Base-by-base conservation (phyloP, 495 filamentous ascomycete genomes). In the Aspergillus hancockii region DNA sequence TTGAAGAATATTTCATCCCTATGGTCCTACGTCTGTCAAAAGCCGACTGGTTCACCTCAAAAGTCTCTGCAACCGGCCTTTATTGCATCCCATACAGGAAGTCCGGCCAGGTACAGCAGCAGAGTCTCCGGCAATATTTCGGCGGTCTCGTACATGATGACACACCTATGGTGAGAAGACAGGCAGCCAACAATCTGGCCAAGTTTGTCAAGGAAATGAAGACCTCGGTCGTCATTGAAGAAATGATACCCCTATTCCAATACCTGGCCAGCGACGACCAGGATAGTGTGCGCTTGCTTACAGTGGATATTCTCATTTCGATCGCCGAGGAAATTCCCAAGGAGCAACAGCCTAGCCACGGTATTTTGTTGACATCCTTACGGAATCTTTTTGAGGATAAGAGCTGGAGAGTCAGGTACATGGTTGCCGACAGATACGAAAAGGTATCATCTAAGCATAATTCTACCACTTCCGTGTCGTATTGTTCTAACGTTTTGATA, bases 11-110 rank as follows among this genome's bases (percentile, higher is more conserved):
- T 71, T 98, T 97, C 78, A 91, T 98, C 66, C 94, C 95, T 28
- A 88, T 98, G 63, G 89, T 90, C 54, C 84, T 96, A 66, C 90
- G 94, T 63, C 88, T 98, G 54, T 96, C 94, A 55, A 98, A 97
- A 83, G 95, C 94, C 73, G 94, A 98, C 79, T 98, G 94, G 94
- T 98, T 98, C 70, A 98, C 94, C 30, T 98, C 95, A 59, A 98
- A 98, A 75, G 94, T 98, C 53, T 98, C 94, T 14, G 94, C 93
- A 8, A 95, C 94, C 62, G 94, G 93, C 49, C 89, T 98, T 41
- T 98, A 93, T 75, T 92, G 88, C 65, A 83, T 87, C 46, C 93
- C 94, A 59, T 98, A 98, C 82, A 86, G 82, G 55, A 96, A 93
- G 79, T 90, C 93, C 54, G 85, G 89, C 16, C 82, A 86, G 14